Conservation (phyloP, 2,329 filamentous ascomycete genomes). For the Alternaria solani region DNA sequence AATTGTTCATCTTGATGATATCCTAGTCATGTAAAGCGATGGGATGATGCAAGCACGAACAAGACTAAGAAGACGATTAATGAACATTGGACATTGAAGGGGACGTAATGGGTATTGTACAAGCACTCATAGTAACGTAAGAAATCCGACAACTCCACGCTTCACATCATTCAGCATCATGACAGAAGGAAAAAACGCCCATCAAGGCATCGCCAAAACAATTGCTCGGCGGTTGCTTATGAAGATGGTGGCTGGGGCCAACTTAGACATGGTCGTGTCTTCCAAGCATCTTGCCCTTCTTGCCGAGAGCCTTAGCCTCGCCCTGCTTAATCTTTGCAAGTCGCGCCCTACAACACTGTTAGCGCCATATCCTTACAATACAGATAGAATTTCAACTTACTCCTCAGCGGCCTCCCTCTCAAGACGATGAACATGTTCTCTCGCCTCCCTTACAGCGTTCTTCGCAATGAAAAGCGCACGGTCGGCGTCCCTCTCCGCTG, state of each 20-base stretch:
- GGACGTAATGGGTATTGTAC: not conserved
- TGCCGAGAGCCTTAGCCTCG: constrained; percentile 70
- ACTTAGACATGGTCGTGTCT: constrained; percentile 25
- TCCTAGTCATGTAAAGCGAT: not conserved
- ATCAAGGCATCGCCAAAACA: not conserved
- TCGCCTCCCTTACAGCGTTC: constrained; percentile 67
- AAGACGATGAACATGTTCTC: constrained; percentile 68
- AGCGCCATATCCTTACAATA: not conserved
- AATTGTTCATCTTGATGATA: not conserved
- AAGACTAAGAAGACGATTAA: not conserved
- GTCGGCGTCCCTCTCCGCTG: constrained; percentile 71
- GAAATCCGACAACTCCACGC: constrained; percentile 4
- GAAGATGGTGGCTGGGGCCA: not conserved
- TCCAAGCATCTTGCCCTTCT: constrained; percentile 73
- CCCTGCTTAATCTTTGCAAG: constrained; percentile 73
- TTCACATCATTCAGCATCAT: not conserved
- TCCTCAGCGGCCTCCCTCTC: constrained; percentile 67
- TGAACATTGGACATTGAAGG: not conserved
- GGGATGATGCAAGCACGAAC: not conserved
- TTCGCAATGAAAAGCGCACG: constrained; percentile 67
- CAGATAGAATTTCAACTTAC: constrained; percentile 3
- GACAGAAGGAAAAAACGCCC: not conserved
- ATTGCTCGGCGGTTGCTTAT: not conserved
- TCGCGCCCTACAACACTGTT: constrained; percentile 50
- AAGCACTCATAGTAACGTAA: not conserved